Conservation (phyloP, 2,329 filamentous ascomycete species). For the Hirsutella rhossiliensis region DNA sequence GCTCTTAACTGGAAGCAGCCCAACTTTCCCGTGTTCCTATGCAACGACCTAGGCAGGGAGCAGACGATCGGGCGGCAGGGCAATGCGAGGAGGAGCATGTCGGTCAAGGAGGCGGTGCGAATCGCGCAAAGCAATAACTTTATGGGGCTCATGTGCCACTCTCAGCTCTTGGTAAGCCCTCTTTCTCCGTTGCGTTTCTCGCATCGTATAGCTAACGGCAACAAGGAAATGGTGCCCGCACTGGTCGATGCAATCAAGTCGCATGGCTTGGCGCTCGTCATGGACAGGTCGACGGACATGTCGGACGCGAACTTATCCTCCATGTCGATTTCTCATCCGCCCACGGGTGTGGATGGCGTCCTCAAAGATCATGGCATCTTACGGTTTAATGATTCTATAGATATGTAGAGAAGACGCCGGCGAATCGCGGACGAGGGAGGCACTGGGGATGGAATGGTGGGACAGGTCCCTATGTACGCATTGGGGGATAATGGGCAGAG, state of each 20-base stretch:
- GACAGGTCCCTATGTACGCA: background rate
- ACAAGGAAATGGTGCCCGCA: conserved; percentile 80
- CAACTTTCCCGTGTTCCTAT: conserved; percentile 92
- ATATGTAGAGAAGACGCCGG: conserved; percentile 33
- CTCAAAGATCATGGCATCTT: conserved; percentile 78
- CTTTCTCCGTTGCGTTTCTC: no score
- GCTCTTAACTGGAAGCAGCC: conserved; percentile 99
- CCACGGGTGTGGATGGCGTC: conserved; percentile 77
- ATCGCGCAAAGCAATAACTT: conserved; percentile 95
- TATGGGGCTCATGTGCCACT: conserved; percentile 91
- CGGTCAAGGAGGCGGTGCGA: conserved; percentile 88
- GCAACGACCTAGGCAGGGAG: conserved; percentile 74
- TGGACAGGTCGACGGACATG: conserved; percentile 62
- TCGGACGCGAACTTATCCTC: conserved; percentile 25
- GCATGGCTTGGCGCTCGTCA: conserved; percentile 81
- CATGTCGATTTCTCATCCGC: conserved; percentile 48
- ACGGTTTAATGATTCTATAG: conserved; percentile 86
- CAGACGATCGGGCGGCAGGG: conserved; percentile 35
- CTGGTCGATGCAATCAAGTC: conserved; percentile 90
- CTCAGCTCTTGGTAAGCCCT: conserved; percentile 60
- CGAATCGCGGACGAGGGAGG: background rate
- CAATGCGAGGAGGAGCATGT: conserved; percentile 49
- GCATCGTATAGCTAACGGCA: conserved; percentile 8
- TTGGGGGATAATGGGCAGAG: background rate
- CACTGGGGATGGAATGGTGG: background rate